phyloP scores from a whole-genome alignment of 495 filamentous ascomycete genomes.

The Polyplosphaeria fusca region DNA sequence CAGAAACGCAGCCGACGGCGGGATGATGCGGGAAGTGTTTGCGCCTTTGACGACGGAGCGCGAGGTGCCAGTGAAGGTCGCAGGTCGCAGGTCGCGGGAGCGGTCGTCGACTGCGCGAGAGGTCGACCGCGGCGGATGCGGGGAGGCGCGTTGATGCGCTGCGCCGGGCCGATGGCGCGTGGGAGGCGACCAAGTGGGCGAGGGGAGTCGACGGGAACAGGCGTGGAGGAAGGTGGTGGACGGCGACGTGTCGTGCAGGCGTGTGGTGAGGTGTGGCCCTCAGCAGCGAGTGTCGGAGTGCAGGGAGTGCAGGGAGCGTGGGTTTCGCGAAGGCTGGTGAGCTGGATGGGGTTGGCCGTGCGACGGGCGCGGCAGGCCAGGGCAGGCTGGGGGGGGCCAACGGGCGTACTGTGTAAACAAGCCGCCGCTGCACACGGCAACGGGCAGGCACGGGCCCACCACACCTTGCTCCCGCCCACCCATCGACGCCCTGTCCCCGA shows the following conservation, averaged over 20 bases:
- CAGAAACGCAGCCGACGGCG: slow-evolving; percentile 20
- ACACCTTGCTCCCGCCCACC: background rate
- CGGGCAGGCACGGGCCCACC: too few species aligned
- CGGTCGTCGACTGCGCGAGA: slow-evolving; percentile 11
- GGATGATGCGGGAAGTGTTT: background rate
- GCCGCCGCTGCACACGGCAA: slow-evolving; percentile 14
- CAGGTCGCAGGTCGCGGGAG: slow-evolving; percentile 8
- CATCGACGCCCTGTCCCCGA: background rate
- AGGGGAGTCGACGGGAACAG: slow-evolving; percentile 1
- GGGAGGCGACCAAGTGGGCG: slow-evolving; percentile 19
- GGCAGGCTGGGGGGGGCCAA: slow-evolving; percentile 1
- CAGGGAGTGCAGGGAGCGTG: background rate
- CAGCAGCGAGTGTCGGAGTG: background rate
- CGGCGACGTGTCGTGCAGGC: slow-evolving; percentile 18
- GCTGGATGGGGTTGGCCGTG: too few species aligned
- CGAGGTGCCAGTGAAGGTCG: slow-evolving; percentile 1
- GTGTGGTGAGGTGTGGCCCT: background rate
- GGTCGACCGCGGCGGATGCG: slow-evolving; percentile 15
- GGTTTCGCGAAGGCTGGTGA: too few species aligned
- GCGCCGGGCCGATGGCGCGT: slow-evolving; percentile 13
- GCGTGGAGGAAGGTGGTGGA: too few species aligned
- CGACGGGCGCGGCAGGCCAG: background rate
- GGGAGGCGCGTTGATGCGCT: slow-evolving; percentile 24
- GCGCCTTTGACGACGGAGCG: background rate
- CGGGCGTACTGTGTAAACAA: background rate